phyloP scores from a whole-genome alignment of 257 asterid genomes.

The Henckelia pumila region DNA sequence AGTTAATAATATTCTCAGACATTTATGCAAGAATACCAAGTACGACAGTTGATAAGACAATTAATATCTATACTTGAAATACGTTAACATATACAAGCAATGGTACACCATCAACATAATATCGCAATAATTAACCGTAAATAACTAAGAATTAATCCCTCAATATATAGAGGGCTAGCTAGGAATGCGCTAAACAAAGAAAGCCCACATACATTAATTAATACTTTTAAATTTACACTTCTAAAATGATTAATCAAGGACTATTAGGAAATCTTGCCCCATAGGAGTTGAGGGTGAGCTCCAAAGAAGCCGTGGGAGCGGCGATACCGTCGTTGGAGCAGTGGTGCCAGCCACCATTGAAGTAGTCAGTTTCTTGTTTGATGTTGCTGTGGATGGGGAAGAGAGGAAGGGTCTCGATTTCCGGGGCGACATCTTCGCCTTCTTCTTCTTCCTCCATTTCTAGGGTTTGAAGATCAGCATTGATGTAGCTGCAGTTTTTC shows the following conservation, averaged over 20 bases:
- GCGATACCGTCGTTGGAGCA: conserved; percentile 11
- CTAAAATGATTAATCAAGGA: conserved; percentile 28
- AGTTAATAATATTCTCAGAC: background rate
- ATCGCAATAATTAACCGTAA: background rate
- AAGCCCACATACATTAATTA: background rate
- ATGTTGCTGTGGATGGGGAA: conserved; percentile 78
- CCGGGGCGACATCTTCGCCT: conserved; percentile 25
- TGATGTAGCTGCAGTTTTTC: conserved; percentile 29
- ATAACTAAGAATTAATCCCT: background rate
- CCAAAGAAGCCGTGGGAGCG: conserved; percentile 62
- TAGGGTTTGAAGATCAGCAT: conserved; percentile 46
- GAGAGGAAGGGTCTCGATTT: conserved; percentile 78
- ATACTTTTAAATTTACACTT: conserved; percentile 17
- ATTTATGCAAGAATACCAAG: background rate
- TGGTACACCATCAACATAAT: background rate
- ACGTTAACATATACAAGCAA: background rate
- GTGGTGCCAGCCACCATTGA: conserved; percentile 27
- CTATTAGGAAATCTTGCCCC: conserved; percentile 36
- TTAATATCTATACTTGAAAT: too few species aligned
- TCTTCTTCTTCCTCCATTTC: conserved; percentile 37
- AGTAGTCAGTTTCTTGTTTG: conserved; percentile 27
- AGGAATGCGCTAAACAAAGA: conserved; percentile 16
- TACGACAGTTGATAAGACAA: too few species aligned
- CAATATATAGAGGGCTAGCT: background rate
- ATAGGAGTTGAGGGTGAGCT: conserved; percentile 78